Conservation (phyloP, 345 rosid genomes). For the Dimocarpus longan region DNA sequence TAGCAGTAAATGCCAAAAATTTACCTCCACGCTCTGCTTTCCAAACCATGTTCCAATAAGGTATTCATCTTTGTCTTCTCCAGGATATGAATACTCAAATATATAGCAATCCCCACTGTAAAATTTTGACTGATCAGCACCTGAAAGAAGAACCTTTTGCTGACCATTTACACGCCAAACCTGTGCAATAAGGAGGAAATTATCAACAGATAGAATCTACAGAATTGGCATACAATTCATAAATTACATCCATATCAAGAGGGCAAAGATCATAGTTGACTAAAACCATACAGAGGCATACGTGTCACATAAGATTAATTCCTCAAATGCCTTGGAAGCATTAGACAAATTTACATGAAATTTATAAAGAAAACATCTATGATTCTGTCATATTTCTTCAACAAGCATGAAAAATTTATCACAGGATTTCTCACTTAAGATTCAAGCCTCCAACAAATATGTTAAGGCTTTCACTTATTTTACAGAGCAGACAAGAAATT, state of each 20-base stretch:
- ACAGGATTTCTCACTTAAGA: background rate
- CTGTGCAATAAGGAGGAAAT: constrained; percentile 38
- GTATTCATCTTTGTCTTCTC: constrained; percentile 90
- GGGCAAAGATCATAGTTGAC: background rate
- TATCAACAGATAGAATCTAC: constrained; percentile 5
- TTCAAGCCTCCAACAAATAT: background rate
- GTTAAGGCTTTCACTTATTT: background rate
- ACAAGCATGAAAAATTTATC: background rate
- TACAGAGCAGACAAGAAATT: background rate
- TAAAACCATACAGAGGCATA: background rate
- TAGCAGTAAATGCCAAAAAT: constrained; percentile 15
- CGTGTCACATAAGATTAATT: background rate
- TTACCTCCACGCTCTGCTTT: constrained; percentile 89
- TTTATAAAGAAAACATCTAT: background rate
- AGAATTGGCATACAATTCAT: background rate
- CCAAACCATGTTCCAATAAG: constrained; percentile 97
- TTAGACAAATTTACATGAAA: background rate
- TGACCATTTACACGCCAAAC: constrained; percentile 83
- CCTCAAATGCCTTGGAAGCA: background rate
- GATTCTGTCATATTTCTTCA: background rate
- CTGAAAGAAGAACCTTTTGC: constrained; percentile 74
- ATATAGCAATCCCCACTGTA: constrained; percentile 91
- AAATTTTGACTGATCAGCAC: constrained; percentile 83
- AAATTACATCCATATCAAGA: background rate
- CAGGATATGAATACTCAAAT: constrained; percentile 86